These are phyloP conservation scores for Pseudogymnoascus sp. DNA, from an alignment of 2,329 filamentous ascomycete species.

Conservation along the genomic window DNA sequence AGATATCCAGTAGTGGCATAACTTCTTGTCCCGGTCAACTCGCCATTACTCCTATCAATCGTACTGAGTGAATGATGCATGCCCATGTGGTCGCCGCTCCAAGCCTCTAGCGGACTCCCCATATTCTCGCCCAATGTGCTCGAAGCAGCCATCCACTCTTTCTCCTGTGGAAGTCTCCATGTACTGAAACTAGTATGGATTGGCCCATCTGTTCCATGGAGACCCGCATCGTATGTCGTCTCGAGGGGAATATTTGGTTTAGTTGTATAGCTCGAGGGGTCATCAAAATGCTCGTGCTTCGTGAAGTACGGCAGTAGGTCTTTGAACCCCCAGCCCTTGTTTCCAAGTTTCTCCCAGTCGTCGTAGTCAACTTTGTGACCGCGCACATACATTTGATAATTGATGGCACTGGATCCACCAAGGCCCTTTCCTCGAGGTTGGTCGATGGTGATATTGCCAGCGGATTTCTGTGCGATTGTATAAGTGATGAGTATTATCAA, in stretches of 20 bases:
- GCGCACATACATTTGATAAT: conserved; percentile 26
- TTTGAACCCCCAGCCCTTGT: conserved; percentile 35
- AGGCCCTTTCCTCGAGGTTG: conserved; percentile 28
- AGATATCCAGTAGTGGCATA: conserved; percentile 19
- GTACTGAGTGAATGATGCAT: not conserved
- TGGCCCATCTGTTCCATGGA: conserved; percentile 15
- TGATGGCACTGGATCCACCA: conserved; percentile 30
- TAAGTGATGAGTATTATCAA: not conserved
- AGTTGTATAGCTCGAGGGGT: conserved; percentile 10
- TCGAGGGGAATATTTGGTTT: conserved; percentile 13
- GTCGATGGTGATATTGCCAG: not conserved
- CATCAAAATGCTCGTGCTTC: conserved; percentile 26
- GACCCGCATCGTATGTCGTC: conserved; percentile 9
- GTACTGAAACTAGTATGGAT: conserved; percentile 15
- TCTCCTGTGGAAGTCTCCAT: conserved; percentile 11
- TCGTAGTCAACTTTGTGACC: conserved; percentile 27
- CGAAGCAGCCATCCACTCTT: conserved; percentile 4
- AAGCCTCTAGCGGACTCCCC: conserved; percentile 13
- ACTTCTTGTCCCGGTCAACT: conserved; percentile 14
- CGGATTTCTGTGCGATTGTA: not conserved
- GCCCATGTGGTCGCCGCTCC: conserved; percentile 16
- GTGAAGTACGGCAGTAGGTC: conserved; percentile 35
- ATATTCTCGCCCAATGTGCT: conserved; percentile 11
- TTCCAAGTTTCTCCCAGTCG: conserved; percentile 34
- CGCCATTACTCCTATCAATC: conserved; percentile 11